phyloP scores from a whole-genome alignment of 2,329 filamentous ascomycete genomes.

The Arachnomyces sp. region DNA sequence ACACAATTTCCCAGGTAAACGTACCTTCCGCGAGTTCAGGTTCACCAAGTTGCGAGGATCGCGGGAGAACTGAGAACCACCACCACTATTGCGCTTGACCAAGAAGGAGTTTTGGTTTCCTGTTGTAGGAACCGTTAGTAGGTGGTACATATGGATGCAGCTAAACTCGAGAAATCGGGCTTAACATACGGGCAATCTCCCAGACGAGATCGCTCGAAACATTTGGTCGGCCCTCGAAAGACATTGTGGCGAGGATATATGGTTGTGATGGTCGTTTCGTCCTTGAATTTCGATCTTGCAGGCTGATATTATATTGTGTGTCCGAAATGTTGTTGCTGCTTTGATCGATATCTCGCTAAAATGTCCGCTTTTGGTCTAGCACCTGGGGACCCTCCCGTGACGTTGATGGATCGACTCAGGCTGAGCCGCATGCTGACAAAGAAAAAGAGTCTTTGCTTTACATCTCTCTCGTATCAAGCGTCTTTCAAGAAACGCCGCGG shows the following conservation, averaged over 20 bases:
- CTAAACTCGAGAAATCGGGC: background rate
- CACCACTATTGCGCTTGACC: slow-evolving; percentile 75
- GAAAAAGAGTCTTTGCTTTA: too few species aligned
- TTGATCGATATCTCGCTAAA: slow-evolving; percentile 28
- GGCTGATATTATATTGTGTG: slow-evolving; percentile 18
- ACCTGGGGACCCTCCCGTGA: background rate
- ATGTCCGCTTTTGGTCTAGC: slow-evolving; percentile 26
- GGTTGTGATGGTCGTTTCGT: slow-evolving; percentile 10
- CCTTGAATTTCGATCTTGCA: background rate
- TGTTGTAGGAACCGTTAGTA: slow-evolving; percentile 32
- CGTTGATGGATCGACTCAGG: too few species aligned
- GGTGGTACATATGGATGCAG: too few species aligned
- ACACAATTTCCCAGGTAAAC: slow-evolving; percentile 10
- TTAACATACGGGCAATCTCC: slow-evolving; percentile 82
- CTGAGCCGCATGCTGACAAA: too few species aligned
- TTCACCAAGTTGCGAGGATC: slow-evolving; percentile 92
- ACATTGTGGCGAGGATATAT: slow-evolving; percentile 25
- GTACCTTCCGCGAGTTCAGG: slow-evolving; percentile 82
- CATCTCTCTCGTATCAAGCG: too few species aligned
- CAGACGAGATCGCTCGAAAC: slow-evolving; percentile 88
- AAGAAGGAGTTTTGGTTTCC: slow-evolving; percentile 84
- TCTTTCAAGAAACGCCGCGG: too few species aligned
- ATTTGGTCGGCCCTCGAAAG: slow-evolving; percentile 54
- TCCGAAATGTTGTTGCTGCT: slow-evolving; percentile 11
- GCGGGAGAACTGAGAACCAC: slow-evolving; percentile 82